A percentile compares a stretch with the other conserved stretches of the same genome.
Evolutionary conservation across 2,329 filamentous ascomycete species (phyloP).

Genomic region (Aspergillus latus): DNA sequence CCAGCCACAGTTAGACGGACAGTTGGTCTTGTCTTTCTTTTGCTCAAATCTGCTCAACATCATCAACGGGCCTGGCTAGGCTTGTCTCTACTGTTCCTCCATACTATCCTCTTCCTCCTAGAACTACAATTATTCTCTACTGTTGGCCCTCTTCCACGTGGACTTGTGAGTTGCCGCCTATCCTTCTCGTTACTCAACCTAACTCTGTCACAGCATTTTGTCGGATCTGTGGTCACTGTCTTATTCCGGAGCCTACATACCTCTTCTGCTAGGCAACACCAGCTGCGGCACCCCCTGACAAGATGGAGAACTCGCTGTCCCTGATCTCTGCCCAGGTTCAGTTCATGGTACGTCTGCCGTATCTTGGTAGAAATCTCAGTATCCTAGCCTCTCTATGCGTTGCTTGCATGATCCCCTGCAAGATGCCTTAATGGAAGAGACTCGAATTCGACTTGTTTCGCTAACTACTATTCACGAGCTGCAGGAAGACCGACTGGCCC

Average conservation of each 20-base stretch:
- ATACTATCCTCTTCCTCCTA: not conserved
- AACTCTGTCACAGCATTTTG: not conserved
- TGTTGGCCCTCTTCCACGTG: not conserved
- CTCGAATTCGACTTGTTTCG: conserved; percentile 13
- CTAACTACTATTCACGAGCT: conserved; percentile 20
- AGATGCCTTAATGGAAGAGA: conserved; percentile 2
- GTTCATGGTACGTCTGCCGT: conserved; percentile 28
- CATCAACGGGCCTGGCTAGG: conserved; percentile 5
- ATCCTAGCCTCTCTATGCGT: not conserved
- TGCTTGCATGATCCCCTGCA: not conserved
- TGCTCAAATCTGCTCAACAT: conserved; percentile 2
- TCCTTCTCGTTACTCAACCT: not conserved
- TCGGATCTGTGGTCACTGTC: not conserved
- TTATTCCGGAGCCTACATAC: not conserved
- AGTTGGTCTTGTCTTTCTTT: conserved; percentile 5
- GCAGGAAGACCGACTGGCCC: conserved; percentile 79
- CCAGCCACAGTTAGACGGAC: not conserved
- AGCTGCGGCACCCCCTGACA: conserved; percentile 4
- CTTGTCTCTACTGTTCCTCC: not conserved
- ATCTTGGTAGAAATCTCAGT: no score
- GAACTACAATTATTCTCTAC: not conserved
- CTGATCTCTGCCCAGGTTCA: conserved; percentile 35
- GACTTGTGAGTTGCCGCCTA: not conserved
- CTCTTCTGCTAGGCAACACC: not conserved
- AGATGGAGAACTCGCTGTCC: conserved; percentile 32